Conservation (phyloP, 2,329 filamentous ascomycete species). For the Epichloe aotearoae region DNA sequence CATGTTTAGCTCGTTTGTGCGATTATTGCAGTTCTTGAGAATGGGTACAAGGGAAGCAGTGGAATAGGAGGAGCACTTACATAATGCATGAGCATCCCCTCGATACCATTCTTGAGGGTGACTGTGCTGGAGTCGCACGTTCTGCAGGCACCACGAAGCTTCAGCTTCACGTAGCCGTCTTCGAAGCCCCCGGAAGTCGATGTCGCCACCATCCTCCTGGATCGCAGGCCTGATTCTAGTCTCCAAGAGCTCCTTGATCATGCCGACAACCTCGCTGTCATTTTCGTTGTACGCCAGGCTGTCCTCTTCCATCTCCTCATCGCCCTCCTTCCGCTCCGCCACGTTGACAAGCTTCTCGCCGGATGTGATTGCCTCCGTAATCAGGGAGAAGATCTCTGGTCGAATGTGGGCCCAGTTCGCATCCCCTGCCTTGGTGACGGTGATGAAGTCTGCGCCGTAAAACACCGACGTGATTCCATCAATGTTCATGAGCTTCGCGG, state of each 20-base stretch:
- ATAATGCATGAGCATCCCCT: slow-evolving; percentile 96
- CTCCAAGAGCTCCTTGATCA: slow-evolving; percentile 97
- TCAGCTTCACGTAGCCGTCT: slow-evolving; percentile 66
- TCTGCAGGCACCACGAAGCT: slow-evolving; percentile 82
- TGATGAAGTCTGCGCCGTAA: slow-evolving; percentile 92
- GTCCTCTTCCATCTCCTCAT: slow-evolving; percentile 39
- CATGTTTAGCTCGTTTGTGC: not conserved
- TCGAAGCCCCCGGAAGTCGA: slow-evolving; percentile 90
- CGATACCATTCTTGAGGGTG: slow-evolving; percentile 93
- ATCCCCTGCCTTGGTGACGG: slow-evolving; percentile 78
- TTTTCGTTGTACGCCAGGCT: slow-evolving; percentile 75
- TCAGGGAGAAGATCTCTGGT: slow-evolving; percentile 87
- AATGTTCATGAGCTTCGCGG: slow-evolving; percentile 79
- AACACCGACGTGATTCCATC: slow-evolving; percentile 93
- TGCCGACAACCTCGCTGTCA: slow-evolving; percentile 86
- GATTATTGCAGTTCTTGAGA: not conserved
- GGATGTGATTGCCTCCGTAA: slow-evolving; percentile 80
- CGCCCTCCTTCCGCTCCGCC: slow-evolving; percentile 45
- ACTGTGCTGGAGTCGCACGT: slow-evolving; percentile 96
- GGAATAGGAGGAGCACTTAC: slow-evolving; percentile 39
- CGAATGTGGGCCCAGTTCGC: slow-evolving; percentile 91
- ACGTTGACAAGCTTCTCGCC: slow-evolving; percentile 71
- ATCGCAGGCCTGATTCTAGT: slow-evolving; percentile 91
- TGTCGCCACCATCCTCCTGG: slow-evolving; percentile 94
- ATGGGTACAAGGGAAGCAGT: not conserved